Percentiles rank a stretch among this genome's conserved stretches.
These are phyloP conservation scores for Rhizophagus sp. DNA, from an alignment of 192 early-diverging fungal genomes.

Conservation along the genomic window DNA sequence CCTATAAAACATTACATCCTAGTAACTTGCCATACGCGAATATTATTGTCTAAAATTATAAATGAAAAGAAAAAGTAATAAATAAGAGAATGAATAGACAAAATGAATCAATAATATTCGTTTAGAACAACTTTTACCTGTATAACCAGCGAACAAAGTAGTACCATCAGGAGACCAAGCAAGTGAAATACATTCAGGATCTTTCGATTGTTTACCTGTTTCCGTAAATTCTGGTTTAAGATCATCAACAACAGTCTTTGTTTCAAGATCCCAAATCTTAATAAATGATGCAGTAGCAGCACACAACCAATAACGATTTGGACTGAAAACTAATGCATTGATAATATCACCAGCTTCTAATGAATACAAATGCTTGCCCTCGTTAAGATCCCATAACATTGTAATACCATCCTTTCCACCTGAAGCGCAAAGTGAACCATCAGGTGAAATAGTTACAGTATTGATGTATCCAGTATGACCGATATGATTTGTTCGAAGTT, in stretches of 20 bases:
- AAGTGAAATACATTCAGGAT: constrained; percentile 89
- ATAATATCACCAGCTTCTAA: constrained; percentile 94
- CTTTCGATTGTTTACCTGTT: constrained; percentile 69
- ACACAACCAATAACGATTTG: constrained; percentile 99
- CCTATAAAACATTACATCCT: background rate
- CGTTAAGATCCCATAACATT: constrained; percentile 99
- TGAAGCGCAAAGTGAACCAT: constrained; percentile 99
- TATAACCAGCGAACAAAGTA: constrained; percentile 98
- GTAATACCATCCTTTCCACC: constrained; percentile 99
- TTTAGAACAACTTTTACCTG: constrained; percentile 60
- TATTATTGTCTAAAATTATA: constrained; percentile 22
- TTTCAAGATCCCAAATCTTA: constrained; percentile 99
- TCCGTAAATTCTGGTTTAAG: constrained; percentile 74
- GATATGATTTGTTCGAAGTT: constrained; percentile 98
- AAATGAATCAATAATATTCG: background rate
- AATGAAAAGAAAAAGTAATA: background rate
- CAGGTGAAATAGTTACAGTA: constrained; percentile 98
- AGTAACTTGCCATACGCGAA: constrained; percentile 64
- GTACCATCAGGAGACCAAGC: constrained; percentile 99
- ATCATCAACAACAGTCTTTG: constrained; percentile 96
- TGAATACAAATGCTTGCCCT: constrained; percentile 99
- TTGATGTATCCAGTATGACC: constrained; percentile 98
- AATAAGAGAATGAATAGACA: background rate
- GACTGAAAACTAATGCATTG: constrained; percentile 98
- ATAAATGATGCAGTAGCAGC: constrained; percentile 93